Conservation (phyloP, 2,329 filamentous ascomycete species). For the Aspergillus carbonarius region DNA sequence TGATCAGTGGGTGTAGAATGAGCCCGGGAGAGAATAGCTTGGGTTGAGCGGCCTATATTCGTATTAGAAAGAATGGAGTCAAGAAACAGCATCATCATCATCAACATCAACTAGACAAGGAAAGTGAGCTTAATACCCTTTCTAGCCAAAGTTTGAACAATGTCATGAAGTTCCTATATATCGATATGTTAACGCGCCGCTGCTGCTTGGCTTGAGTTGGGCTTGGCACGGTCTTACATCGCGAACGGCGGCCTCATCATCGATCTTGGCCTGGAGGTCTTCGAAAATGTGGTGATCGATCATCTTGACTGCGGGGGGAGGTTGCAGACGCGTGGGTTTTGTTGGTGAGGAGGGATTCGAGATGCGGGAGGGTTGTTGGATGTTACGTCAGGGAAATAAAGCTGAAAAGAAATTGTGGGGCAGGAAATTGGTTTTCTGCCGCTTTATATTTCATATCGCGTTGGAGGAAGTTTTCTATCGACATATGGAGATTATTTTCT, state of each 20-base stretch:
- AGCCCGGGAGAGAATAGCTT: conserved; percentile 81
- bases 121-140: conserved; percentile 51
- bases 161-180: conserved; percentile 67
- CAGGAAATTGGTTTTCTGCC: conserved; percentile 2
- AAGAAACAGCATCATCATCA: no score
- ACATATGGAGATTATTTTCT: no score
- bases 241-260: conserved; percentile 77
- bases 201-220: conserved; percentile 11
- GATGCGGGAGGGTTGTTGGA: conserved; percentile 6
- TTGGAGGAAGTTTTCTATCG: background rate
- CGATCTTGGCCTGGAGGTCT: conserved; percentile 82
- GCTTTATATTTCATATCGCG: background rate
- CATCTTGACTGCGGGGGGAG: conserved; percentile 45
- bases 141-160: conserved; percentile 78
- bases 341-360: conserved; percentile 1
- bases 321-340: conserved; percentile 16
- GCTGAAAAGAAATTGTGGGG: conserved; percentile 19
- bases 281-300: conserved; percentile 84
- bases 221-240: conserved; percentile 55
- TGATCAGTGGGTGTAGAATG: conserved; percentile 76
- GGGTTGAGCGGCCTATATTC: conserved; percentile 65
- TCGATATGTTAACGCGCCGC: conserved; percentile 15
- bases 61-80: background rate
- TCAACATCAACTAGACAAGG: background rate
- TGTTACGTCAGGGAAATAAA: conserved; percentile 20